Percentiles rank a stretch among this genome's conserved stretches.
phyloP scores from a whole-genome alignment of 139 green algal species.

The Monoraphidium neglectum region DNA sequence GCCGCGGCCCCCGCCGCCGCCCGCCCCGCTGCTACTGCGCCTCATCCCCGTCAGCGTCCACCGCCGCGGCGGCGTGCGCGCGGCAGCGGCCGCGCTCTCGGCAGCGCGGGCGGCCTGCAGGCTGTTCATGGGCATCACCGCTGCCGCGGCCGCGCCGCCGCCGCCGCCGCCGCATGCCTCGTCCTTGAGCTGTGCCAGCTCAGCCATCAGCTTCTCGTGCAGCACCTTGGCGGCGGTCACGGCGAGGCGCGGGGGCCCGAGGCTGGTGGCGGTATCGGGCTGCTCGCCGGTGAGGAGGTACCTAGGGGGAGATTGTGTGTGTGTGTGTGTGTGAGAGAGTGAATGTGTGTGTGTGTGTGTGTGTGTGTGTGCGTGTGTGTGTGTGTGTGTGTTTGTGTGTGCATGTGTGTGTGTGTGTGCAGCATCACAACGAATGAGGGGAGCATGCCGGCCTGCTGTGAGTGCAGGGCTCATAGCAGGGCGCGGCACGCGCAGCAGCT shows the following conservation, averaged over 20 bases:
- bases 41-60: not conserved
- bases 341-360: too few relatives aligned
- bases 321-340: too few relatives aligned
- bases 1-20: too few relatives aligned
- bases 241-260: conserved; percentile 30
- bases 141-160: not conserved
- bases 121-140: too few relatives aligned
- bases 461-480: too few relatives aligned
- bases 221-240: conserved; percentile 27
- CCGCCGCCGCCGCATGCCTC: not conserved
- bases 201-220: conserved; percentile 25
- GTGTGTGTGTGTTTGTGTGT: too few relatives aligned
- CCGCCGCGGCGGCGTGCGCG: not conserved
- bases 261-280: conserved; percentile 3
- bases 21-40: not conserved
- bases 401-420: too few relatives aligned
- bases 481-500: too few relatives aligned
- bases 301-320: not conserved
- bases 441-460: too few relatives aligned
- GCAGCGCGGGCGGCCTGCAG: not conserved
- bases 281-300: conserved; percentile 27
- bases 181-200: conserved; percentile 2
- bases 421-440: too few relatives aligned
- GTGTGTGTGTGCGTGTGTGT: too few relatives aligned
- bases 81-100: not conserved